These are phyloP conservation scores for Chrysoporthe deuterocubensis DNA, from an alignment of 2,329 filamentous ascomycete genomes.

Conservation along the genomic window DNA sequence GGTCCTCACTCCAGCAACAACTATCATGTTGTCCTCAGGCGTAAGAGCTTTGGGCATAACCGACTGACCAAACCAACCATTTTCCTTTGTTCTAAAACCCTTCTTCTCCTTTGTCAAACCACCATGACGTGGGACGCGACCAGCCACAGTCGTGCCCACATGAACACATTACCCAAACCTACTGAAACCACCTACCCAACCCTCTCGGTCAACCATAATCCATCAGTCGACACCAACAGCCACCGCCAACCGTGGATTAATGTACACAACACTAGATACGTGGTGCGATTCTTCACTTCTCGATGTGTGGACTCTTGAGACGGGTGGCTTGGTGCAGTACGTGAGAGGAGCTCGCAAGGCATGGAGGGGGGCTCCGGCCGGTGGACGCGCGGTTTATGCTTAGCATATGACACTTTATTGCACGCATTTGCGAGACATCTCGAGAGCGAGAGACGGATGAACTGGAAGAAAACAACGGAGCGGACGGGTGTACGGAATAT, in stretches of 20 bases:
- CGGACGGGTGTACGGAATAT: not conserved
- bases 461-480: not conserved
- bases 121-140: not conserved
- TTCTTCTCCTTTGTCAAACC: constrained; percentile 4
- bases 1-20: not conserved
- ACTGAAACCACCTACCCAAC: not conserved
- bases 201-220: constrained; percentile 1
- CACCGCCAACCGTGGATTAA: not conserved
- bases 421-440: constrained; percentile 1
- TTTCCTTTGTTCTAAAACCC: constrained; percentile 16
- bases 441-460: not conserved
- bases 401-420: constrained; percentile 1
- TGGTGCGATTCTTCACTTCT: constrained; percentile 15
- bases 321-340: constrained; percentile 24
- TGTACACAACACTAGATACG: not conserved
- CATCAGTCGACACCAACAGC: not conserved
- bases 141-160: not conserved
- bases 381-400: not conserved
- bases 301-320: constrained; percentile 13
- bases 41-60: constrained; percentile 21
- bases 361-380: not conserved
- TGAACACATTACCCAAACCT: not conserved
- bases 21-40: constrained; percentile 13
- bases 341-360: not conserved
- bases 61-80: constrained; percentile 10